Percentiles rank a stretch among this genome's conserved stretches.
phyloP scores from a whole-genome alignment of 176 grass and related monocot species.

The Triticum aestivum region IWGSC_CS_RefSeq_v2.1 NC_057800.1:521210197-521210696 shows the following conservation, averaged over 20 bases:
- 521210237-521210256: background rate
- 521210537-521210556: slow-evolving; percentile 18
- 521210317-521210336: background rate
- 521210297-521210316: slow-evolving; percentile 5
- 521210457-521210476: slow-evolving; percentile 36
- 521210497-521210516: background rate
- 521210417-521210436: background rate
- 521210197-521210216: background rate
- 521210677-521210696: slow-evolving; percentile 35
- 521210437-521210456: slow-evolving; percentile 33
- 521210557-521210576: background rate
- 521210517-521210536: slow-evolving; percentile 22
- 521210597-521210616: background rate
- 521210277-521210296: background rate
- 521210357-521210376: background rate
- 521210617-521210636: slow-evolving; percentile 21
- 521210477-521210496: slow-evolving; percentile 6
- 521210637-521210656: slow-evolving; percentile 33
- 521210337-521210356: background rate
- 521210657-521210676: slow-evolving; percentile 13
- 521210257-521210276: background rate
- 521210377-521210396: background rate
- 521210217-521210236: background rate
- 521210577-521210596: slow-evolving; percentile 19
- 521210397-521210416: background rate